These are phyloP conservation scores for Murraya paniculata DNA, from an alignment of 345 rosid genomes.

Conservation along the genomic window DNA sequence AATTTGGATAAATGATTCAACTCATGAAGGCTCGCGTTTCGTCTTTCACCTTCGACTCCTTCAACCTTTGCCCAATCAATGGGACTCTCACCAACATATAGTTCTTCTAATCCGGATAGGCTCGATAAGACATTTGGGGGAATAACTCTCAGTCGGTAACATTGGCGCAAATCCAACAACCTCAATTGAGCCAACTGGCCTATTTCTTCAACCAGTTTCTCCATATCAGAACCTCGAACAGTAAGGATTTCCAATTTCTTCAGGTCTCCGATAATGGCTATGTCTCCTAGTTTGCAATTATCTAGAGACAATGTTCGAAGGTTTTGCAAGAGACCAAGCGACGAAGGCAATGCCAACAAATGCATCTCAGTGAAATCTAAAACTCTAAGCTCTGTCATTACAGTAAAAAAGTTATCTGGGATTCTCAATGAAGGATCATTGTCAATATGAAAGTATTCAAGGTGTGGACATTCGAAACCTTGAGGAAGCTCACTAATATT, in stretches of 20 bases:
- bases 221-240: background rate
- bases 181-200: slow-evolving; percentile 8
- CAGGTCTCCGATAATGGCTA: background rate
- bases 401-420: background rate
- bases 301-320: background rate
- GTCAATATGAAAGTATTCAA: rapidly evolving
- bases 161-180: background rate
- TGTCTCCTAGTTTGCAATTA: background rate
- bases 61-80: slow-evolving; percentile 12
- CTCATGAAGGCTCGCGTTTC: slow-evolving; percentile 13
- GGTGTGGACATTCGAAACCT: background rate
- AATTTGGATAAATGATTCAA: background rate
- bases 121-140: background rate
- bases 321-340: background rate
- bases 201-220: slow-evolving; percentile 16
- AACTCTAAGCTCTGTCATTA: background rate
- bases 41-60: background rate
- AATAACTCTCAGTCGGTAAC: slow-evolving; percentile 1
- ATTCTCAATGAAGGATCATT: background rate
- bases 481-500: background rate
- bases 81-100: slow-evolving; percentile 11
- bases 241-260: background rate
- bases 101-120: slow-evolving; percentile 24
- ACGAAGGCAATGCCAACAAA: background rate
- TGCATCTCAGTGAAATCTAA: background rate